Conservation (phyloP, 257 asterid species). For the Agastache rugosa region DNA sequence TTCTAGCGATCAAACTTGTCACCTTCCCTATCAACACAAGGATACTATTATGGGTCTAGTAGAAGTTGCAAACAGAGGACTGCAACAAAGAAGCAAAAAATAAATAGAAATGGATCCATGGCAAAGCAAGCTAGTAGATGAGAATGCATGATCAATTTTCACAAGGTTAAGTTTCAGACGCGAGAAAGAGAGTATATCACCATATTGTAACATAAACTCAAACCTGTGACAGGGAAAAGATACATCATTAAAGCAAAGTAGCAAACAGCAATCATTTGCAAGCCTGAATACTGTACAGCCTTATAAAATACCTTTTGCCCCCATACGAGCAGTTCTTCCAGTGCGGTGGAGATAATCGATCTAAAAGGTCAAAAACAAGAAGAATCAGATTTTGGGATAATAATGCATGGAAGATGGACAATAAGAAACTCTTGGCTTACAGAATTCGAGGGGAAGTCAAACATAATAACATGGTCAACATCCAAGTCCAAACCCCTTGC, state of each 20-base stretch:
- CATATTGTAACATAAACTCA: not conserved
- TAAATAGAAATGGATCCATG: not conserved
- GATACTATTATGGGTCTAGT: not conserved
- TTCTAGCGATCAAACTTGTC: constrained; percentile 85
- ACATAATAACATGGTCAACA: constrained; percentile 98
- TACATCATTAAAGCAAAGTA: constrained; percentile 1
- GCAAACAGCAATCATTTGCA: not conserved
- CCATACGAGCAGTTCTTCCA: constrained; percentile 99
- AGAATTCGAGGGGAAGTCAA: constrained; percentile 91
- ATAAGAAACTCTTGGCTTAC: constrained; percentile 53
- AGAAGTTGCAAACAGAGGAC: not conserved
- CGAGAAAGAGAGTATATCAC: not conserved
- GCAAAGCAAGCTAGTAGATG: not conserved
- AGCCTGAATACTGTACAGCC: constrained; percentile 3
- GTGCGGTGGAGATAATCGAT: constrained; percentile 98
- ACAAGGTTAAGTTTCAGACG: not conserved
- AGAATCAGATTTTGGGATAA: constrained; percentile 22
- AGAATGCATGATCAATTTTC: not conserved
- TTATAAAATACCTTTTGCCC: constrained; percentile 80
- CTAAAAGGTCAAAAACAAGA: constrained; percentile 44
- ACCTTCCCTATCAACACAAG: constrained; percentile 69
- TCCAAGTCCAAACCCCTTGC: constrained; percentile 99
- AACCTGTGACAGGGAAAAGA: not conserved
- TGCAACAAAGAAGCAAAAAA: constrained; percentile 5
- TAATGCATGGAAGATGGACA: constrained; percentile 15